These are phyloP conservation scores for Penicillium occitanis DNA, from an alignment of 2,329 filamentous ascomycete species.

Conservation along the genomic window DNA sequence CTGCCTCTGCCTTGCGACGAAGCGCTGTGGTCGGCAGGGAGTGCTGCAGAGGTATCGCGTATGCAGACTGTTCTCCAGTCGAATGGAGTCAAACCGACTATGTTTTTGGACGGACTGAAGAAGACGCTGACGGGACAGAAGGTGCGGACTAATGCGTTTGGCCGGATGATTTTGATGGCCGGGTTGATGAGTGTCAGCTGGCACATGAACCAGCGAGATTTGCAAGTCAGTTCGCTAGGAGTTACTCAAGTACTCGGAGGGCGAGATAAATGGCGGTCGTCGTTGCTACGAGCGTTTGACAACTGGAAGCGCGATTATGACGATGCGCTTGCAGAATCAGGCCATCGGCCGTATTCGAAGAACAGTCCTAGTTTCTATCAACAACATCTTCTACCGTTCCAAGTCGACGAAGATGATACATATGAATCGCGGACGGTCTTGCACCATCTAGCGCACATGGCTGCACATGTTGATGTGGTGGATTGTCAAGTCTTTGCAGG, in stretches of 20 bases:
- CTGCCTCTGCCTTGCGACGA: conserved; percentile 91
- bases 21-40: conserved; percentile 85
- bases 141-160: conserved; percentile 90
- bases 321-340: conserved; percentile 64
- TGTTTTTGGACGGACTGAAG: conserved; percentile 89
- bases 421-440: conserved; percentile 87
- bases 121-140: conserved; percentile 80
- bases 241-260: conserved; percentile 78
- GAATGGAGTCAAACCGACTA: conserved; percentile 78
- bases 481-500: conserved; percentile 95
- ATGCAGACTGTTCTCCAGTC: conserved; percentile 77
- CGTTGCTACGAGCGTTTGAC: conserved; percentile 84
- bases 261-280: conserved; percentile 85
- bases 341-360: conserved; percentile 26
- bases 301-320: conserved; percentile 94
- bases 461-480: conserved; percentile 95
- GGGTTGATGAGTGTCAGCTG: conserved; percentile 90
- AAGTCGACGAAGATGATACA: conserved; percentile 64
- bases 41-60: conserved; percentile 78
- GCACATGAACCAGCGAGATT: conserved; percentile 95
- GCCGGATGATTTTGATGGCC: conserved; percentile 89
- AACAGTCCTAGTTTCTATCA: conserved; percentile 23
- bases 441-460: conserved; percentile 94
- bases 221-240: conserved; percentile 85
- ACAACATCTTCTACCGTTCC: conserved; percentile 28